These are phyloP conservation scores for Eimeria acervulina DNA, from an alignment of 169 alveolate genomes.

Conservation along the genomic window DNA sequence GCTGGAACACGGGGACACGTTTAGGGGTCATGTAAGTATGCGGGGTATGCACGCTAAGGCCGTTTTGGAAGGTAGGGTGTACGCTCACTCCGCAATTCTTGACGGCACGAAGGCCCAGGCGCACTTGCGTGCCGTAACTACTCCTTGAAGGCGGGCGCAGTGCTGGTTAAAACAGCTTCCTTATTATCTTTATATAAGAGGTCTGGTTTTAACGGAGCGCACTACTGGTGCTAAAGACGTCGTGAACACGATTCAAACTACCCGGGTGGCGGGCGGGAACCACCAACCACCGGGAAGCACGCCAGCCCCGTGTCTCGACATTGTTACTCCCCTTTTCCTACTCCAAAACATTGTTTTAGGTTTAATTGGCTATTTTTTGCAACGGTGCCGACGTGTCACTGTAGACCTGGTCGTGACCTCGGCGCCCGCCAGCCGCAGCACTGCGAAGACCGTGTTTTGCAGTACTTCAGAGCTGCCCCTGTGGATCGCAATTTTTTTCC, in stretches of 20 bases:
- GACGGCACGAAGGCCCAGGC: no score
- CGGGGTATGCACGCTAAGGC: no score
- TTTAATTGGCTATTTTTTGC: not conserved
- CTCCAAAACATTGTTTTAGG: not conserved
- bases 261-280: not conserved
- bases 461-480: not conserved
- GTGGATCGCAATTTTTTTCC: not conserved
- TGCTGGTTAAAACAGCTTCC: not conserved
- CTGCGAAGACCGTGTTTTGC: not conserved
- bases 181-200: not conserved
- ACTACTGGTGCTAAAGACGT: not conserved
- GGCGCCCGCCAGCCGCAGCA: not conserved
- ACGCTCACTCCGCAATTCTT: no score
- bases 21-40: no score
- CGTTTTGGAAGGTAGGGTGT: no score
- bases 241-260: not conserved
- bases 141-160: not conserved
- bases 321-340: not conserved
- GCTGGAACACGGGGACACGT: no score
- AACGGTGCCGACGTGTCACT: not conserved
- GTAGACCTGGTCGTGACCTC: not conserved
- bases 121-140: no score
- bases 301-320: slow-evolving; percentile 42
- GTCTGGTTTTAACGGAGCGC: not conserved
- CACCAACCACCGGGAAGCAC: not conserved